Base-by-base conservation (phyloP, 2,329 filamentous ascomycete genomes). In the Aspergillus novoparasiticus region DNA sequence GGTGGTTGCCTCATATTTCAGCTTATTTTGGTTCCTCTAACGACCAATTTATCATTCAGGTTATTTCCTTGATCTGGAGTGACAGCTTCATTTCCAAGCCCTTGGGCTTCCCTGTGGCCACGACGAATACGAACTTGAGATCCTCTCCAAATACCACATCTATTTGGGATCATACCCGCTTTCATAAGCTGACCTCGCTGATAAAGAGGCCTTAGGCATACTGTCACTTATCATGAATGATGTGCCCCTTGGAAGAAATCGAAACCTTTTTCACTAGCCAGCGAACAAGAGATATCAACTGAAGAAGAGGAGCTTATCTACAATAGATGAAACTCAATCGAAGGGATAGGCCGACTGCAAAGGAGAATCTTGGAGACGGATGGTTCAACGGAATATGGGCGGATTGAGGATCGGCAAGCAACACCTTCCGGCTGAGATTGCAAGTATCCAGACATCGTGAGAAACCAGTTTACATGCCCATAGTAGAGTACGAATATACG, bases 71-170 rank as follows among this genome's bases (percentile, higher is more conserved):
- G 53, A 61, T 69, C 23, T 70, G 58, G 45, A 66, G 66, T 8
- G 59, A 62, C 48, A 64, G 63, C 39, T 6, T 68, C 51, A 65
- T 68, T 19, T 69, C 70, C 50, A 63, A 68, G 43, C 64, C 65
- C 5, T 6, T 6, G 57, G 64, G 46, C 60, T 62, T 19, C 59
- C 63, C 34, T 60, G 50, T 12, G 63, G 58, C 14, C 50, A 71
- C 28, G 66, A 71, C n/a, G 58, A 67, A n/a, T 71, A 69, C 41
- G 60, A 65, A 51, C 39, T 70, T 4, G n/a, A 66, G 26, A 66
- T 69, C 10, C 66, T 70, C 34, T 32, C 50, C 19, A 66, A 67
- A 59, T 62, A 70, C 43, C 59, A 66, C 36, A 59, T 60, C 32
- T 69, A 59, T 50, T 70, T 68, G 57, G 65, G 66, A 16, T 59